These are phyloP conservation scores for Wickerhamomyces mucosus DNA, from an alignment of 805 yeast species.

Conservation along the genomic window DNA sequence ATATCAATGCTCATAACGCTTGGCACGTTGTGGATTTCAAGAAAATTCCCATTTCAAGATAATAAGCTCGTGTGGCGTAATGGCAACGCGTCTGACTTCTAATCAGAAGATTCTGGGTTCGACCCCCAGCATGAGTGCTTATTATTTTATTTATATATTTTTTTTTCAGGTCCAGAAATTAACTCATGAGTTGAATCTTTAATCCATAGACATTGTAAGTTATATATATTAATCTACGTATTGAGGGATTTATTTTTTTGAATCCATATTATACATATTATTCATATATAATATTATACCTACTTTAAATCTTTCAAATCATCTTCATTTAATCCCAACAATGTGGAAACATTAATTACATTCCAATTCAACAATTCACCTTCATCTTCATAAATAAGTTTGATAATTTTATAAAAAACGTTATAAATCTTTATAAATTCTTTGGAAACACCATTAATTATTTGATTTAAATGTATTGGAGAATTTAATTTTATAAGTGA, in stretches of 20 bases:
- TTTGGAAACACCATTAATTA: conserved; percentile 39
- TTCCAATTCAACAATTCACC: conserved; percentile 39
- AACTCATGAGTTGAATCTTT: too few species aligned
- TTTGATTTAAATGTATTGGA: conserved; percentile 49
- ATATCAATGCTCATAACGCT: too few species aligned
- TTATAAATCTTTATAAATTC: conserved; percentile 34
- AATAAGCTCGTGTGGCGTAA: conserved; percentile 48
- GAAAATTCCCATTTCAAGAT: too few species aligned
- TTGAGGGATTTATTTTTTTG: too few species aligned
- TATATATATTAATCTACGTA: too few species aligned
- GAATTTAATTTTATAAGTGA: conserved; percentile 51
- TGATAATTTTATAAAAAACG: conserved; percentile 26
- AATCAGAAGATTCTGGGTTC: conserved; percentile 41
- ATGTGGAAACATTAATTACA: conserved; percentile 51
- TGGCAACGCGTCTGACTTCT: conserved; percentile 51
- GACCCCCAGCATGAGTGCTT: conserved; percentile 41
- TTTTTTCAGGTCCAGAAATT: too few species aligned
- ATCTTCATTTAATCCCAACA: too few species aligned
- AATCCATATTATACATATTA: too few species aligned
- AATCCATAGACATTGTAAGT: too few species aligned
- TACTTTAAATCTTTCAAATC: too few species aligned
- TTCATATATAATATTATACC: too few species aligned
- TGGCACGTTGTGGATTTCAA: too few species aligned
- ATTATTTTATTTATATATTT: conserved; percentile 2
- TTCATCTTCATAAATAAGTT: conserved; percentile 26